Evolutionary conservation across 148 eudicot genomes (phyloP).

Genomic region (Rhododendron kiyosumense): DNA sequence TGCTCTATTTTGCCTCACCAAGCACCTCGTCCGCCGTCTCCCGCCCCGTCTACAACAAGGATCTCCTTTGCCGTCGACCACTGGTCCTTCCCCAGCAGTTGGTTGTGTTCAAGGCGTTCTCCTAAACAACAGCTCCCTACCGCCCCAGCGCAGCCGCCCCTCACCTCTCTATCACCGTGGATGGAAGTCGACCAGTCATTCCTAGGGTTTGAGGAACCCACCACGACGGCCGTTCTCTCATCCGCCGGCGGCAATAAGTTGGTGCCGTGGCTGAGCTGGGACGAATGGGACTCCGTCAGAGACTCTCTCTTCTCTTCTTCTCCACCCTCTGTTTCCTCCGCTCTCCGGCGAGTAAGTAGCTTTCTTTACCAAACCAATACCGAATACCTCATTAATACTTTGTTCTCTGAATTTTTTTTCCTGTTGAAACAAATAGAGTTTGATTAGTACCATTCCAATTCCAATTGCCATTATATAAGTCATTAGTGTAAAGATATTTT

Average conservation of each 20-base stretch:
- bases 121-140: too few relatives aligned
- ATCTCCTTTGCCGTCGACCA: too few relatives aligned
- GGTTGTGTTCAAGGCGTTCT: too few relatives aligned
- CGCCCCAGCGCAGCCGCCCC: neutral
- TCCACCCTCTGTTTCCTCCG: slow-evolving; percentile 35
- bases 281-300: slow-evolving; percentile 75
- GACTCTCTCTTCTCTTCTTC: slow-evolving; percentile 58
- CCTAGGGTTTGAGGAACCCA: slow-evolving; percentile 27
- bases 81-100: too few relatives aligned
- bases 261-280: slow-evolving; percentile 92
- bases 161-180: neutral
- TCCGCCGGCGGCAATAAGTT: slow-evolving; percentile 28
- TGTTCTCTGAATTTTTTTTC: neutral
- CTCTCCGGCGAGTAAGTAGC: slow-evolving; percentile 51
- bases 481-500: too few relatives aligned
- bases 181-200: slow-evolving; percentile 9
- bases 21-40: too few relatives aligned
- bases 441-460: neutral
- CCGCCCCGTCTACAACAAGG: too few relatives aligned
- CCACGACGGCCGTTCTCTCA: neutral
- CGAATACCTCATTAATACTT: neutral
- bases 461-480: neutral
- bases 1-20: too few relatives aligned
- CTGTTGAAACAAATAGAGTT: neutral
- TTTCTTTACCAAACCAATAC: neutral